Base-by-base conservation (phyloP, 352 stramenopile species). In the Phytopythium sindhum region DNA sequence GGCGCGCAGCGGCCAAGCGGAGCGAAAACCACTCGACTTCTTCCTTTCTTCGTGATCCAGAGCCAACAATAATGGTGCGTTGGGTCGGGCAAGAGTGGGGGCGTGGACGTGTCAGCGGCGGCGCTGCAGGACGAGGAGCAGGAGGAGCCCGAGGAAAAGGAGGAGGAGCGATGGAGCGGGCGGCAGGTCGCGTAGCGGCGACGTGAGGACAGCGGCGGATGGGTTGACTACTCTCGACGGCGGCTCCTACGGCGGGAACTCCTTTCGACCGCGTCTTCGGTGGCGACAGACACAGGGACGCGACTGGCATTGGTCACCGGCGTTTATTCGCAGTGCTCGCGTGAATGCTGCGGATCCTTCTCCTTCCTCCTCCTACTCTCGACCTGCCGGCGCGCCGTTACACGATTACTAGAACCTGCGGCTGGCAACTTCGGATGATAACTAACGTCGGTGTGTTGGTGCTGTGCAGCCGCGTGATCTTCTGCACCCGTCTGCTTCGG, bases 401-500 rank as follows among this genome's bases (percentile, higher is more conserved):
- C 19, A 31, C n/a, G 14, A 10, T 5, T 2, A 57, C 23, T 28
- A 41, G 29, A 39, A 19, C 23, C 41, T 29, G 33, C 29, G 57
- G 35, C 60, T 77, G 68, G 70, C 67, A 12, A 17, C 47, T 23
- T 58, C 31, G 8, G n/a, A 48, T 24, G 54, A 60, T 48, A 26
- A 59, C 58, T 41, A 19, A 53, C 24, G 47, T 4, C 8, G 5
- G 1, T 52, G 45, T 52, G 47, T 2, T 53, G n/a, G n/a, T 31
- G 47, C 7, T 14, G 19, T 35, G 11, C 60, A 95, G 86, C 66
- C 84, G 69, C 81, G 86, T 90, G 98, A 99, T 91, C 93, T 99
- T 80, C 84, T 99, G 74, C 88, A 99, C 90, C 97, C 97, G 55
- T 89, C 91, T 69, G 81, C 95, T 65, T 95, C 96, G 67, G 81